Conservation (phyloP, 345 rosid species). For the Eutrema yunnanense region DNA sequence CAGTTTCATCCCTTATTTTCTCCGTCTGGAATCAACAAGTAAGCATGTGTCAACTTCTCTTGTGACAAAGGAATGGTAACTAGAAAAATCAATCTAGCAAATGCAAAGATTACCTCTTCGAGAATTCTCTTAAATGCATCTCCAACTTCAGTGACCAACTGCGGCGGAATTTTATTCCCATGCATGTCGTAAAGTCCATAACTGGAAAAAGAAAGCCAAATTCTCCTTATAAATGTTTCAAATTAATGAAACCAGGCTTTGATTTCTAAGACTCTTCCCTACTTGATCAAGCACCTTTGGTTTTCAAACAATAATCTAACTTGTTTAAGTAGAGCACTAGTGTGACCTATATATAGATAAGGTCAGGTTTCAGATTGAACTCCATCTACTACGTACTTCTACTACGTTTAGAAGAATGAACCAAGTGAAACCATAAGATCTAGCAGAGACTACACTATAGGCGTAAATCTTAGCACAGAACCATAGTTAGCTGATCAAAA, state of each 20-base stretch:
- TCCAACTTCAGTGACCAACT: conserved; percentile 67
- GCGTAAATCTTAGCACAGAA: too few species aligned
- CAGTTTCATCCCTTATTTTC: conserved; percentile 65
- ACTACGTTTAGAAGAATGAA: background rate
- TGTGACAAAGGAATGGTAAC: background rate
- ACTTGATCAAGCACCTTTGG: background rate
- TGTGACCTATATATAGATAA: background rate
- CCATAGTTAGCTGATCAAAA: background rate
- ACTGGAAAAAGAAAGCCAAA: conserved; percentile 37
- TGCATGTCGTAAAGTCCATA: conserved; percentile 58
- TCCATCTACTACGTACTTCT: background rate
- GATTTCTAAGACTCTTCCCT: background rate
- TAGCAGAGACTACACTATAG: background rate
- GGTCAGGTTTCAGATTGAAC: background rate
- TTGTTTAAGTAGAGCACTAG: background rate
- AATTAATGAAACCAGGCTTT: background rate
- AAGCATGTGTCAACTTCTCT: background rate
- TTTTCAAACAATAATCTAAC: background rate
- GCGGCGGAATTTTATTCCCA: conserved; percentile 57
- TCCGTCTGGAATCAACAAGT: conserved; percentile 50
- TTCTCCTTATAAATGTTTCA: conserved; percentile 10
- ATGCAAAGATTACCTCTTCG: conserved; percentile 45
- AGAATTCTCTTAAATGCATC: conserved; percentile 75
- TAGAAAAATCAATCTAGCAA: background rate
- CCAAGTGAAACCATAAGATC: background rate